phyloP scores from a whole-genome alignment of 129 eudicot species.

The Silybum marianum region DNA sequence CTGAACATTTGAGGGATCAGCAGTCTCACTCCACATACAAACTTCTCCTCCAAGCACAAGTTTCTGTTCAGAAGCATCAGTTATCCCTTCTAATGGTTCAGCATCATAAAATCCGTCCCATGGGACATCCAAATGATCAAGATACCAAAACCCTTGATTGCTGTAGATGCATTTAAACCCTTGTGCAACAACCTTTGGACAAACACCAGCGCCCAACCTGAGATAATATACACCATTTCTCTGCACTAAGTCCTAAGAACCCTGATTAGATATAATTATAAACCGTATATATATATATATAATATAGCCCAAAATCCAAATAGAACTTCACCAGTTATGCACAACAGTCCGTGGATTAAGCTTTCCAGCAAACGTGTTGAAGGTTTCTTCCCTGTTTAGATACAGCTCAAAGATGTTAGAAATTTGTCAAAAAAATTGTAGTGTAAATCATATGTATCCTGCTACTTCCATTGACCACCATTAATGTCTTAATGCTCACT shows the following conservation, averaged over 20 bases:
- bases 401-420: background rate
- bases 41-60: constrained; percentile 91
- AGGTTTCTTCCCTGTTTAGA: constrained; percentile 88
- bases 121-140: constrained; percentile 82
- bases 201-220: constrained; percentile 90
- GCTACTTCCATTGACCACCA: background rate
- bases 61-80: constrained; percentile 50
- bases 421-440: background rate
- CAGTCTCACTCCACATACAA: constrained; percentile 98
- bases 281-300: background rate
- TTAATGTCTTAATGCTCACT: background rate
- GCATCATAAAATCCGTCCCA: constrained; percentile 78
- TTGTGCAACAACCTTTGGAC: constrained; percentile 81
- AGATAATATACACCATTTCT: constrained; percentile 43
- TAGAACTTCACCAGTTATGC: constrained; percentile 79
- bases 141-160: constrained; percentile 94
- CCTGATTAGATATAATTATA: background rate
- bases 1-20: constrained; percentile 88
- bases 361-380: constrained; percentile 60
- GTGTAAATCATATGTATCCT: background rate
- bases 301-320: background rate
- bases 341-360: constrained; percentile 86
- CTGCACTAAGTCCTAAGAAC: background rate
- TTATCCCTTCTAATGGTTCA: constrained; percentile 83
- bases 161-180: constrained; percentile 89